Evolutionary conservation across 768 basidiomycete genomes (phyloP), one percentile per base, ranked within the genome.

Genomic region (Postia placenta): DNA sequence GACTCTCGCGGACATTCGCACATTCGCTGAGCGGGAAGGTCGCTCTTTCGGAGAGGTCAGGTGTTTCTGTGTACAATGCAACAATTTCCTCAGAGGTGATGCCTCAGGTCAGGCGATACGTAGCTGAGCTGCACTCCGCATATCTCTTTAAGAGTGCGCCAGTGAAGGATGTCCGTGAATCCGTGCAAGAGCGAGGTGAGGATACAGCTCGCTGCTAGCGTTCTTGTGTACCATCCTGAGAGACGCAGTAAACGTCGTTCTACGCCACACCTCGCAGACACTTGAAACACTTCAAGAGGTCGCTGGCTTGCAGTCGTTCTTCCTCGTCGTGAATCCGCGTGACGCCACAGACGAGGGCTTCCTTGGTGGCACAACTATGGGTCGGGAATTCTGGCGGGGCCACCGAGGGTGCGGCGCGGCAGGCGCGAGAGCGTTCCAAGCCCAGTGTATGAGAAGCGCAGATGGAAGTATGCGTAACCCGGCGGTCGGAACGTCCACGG

Each of bases 361-460:
- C 62, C 67, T 87, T 5, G 84, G 84, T 6, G 84, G 84, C 3
- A 78, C 81, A 1, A 38, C 76, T 3, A 56, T 68, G 6, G 84
- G 83, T 5, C 72, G 81, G 35, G 81, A 84, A 50, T 87, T 81
- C 54, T 87, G 83, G 82, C 69, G 80, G 17, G 73, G 75, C 11
- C 60, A 83, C 48, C 66, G 83, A 47, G 71, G 74, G 12, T 81
- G 84, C 3, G 83, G 83, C 7, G 73, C 74, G 11, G 57, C 68
- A 11, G 84, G 84, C 3, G 80, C 77, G 28, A 73, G 70, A 49
- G 66, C 74, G 3, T 83, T 85, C 68, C 80, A 74, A 55, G 53
- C 65, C 3, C 67, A 74, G 48, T 78, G 73, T 50, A 49, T 66
- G 11, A 71, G 69, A 15, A 4, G 40, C 20, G 45, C 47, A 19